Base-by-base conservation (phyloP, 83 land plant genomes). In the Picea mariana region DNA sequence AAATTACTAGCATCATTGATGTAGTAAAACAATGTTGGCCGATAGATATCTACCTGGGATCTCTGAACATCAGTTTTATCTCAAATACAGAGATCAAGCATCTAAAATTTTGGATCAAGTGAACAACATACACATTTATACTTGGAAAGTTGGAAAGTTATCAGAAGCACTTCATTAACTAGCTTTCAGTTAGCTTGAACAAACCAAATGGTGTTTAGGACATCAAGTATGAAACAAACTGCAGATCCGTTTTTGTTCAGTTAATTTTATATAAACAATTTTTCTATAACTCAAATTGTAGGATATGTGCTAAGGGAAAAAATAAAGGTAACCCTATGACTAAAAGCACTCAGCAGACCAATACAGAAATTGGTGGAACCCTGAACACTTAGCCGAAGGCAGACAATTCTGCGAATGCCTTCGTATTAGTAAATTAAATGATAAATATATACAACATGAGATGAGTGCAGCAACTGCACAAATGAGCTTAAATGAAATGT, bases 261-360 rank as follows among this genome's bases (percentile, higher is more conserved):
- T 69, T 38, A 34, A 69, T 42, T 69, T 18, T 38, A 38, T 69
- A 69, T 55, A 18, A 69, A 69, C 75, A 34, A 34, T 42, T 38
- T 11, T 55, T 55, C 58, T 17, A 21, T 34, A 38, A 38, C 18
- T 69, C 31, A 38, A 69, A 34, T 6, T 69, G 38, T 18, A 7
- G 42, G 44, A 20, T n/a, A 38, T n/a, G 47, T 69, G 75, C 17
- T 38, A 18, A 69, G 6, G 42, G 17, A 18, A 34, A 38, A 40
- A 69, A 34, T 24, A 69, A 18, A 40, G 42, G 6, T 40, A 69
- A 69, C 38, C 47, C 75, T 34, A 6, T 69, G 9, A 8, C 75
- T 69, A n/a, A 69, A 69, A 38, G 34, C 47, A n/a, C 75, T 69
- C 47, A 34, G 38, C 75, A 69, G 75, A 17, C 49, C 13, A 55